Evolutionary conservation across 257 asterid genomes (phyloP).

Genomic region (Salvia rosmarinus): DNA sequence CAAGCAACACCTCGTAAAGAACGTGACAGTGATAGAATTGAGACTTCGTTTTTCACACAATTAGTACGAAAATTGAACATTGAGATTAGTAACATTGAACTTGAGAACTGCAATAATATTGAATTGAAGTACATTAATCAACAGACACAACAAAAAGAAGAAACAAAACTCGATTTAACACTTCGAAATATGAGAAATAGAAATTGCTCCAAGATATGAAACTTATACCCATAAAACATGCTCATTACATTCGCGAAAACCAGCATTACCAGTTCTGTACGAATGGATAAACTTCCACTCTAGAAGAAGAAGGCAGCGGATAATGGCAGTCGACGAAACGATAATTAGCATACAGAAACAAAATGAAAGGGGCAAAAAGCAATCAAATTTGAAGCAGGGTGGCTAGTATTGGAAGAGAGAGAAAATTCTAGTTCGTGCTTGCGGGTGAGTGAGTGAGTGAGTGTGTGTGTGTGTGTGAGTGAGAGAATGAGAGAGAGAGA

Average conservation of each 20-base stretch:
- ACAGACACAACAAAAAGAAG: conserved; percentile 13
- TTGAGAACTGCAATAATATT: neutral
- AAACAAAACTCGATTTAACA: conserved; percentile 22
- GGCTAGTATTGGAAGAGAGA: conserved; percentile 15
- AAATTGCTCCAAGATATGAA: neutral
- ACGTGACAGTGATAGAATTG: neutral
- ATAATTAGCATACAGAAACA: conserved; percentile 22
- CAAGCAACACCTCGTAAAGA: conserved; percentile 9
- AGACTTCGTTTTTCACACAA: neutral
- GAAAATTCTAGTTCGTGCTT: neutral
- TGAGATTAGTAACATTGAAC: neutral
- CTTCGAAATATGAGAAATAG: neutral
- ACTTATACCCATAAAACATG: conserved; percentile 8
- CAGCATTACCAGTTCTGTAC: conserved; percentile 34
- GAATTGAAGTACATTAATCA: conserved; percentile 11
- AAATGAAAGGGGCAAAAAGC: neutral
- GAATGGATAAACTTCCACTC: conserved; percentile 22
- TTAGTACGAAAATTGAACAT: neutral
- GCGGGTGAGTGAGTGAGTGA: neutral
- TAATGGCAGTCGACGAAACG: conserved; percentile 26
- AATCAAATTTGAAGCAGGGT: conserved; percentile 24
- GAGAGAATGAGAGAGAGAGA: conserved; percentile 37
- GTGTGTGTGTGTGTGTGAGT: neutral
- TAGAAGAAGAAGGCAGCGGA: conserved; percentile 24
- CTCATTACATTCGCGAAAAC: conserved; percentile 21